Conservation (phyloP, 1,284 basidiomycete genomes). For the Anthracocystis walkeri region DNA sequence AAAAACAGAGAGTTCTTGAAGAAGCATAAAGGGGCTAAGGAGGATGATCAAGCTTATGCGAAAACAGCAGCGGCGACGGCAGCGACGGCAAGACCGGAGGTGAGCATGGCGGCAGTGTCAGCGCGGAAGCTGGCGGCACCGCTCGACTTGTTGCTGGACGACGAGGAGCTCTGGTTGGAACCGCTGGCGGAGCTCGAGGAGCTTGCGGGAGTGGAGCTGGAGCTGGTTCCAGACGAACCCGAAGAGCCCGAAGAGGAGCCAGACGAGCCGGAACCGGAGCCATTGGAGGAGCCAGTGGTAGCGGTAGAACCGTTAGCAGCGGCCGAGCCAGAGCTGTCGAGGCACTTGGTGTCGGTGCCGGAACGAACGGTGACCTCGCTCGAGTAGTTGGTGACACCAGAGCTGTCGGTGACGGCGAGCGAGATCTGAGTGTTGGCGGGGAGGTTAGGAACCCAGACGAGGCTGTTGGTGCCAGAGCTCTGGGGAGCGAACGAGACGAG, state of each 20-base stretch:
- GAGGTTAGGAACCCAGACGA: slow-evolving; percentile 44
- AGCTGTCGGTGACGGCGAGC: slow-evolving; percentile 39
- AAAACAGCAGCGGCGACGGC: slow-evolving; percentile 35
- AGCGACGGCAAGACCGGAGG: slow-evolving; percentile 33
- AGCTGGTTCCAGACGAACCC: slow-evolving; percentile 5
- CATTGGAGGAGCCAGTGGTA: slow-evolving; percentile 18
- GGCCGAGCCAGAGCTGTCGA: slow-evolving; percentile 16
- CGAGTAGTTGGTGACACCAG: slow-evolving; percentile 35
- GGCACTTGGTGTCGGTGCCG: slow-evolving; percentile 36
- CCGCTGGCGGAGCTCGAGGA: background rate
- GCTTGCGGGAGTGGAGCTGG: slow-evolving; percentile 9
- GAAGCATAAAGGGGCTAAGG: background rate
- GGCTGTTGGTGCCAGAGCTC: slow-evolving; percentile 19
- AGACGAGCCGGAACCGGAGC: slow-evolving; percentile 15
- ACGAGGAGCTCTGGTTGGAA: no score
- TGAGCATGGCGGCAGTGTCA: slow-evolving; percentile 31
- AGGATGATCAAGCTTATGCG: slow-evolving; percentile 19
- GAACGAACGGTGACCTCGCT: slow-evolving; percentile 25
- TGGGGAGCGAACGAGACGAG: slow-evolving; percentile 37
- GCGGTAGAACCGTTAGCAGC: slow-evolving; percentile 23
- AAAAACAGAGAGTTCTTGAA: background rate
- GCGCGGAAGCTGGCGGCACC: slow-evolving; percentile 26
- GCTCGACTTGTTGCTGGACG: slow-evolving; percentile 10
- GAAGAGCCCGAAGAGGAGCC: slow-evolving; percentile 10
- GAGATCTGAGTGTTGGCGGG: slow-evolving; percentile 32